Conservation (phyloP, 2,329 filamentous ascomycete genomes). For the Pseudonectria foliicola region DNA sequence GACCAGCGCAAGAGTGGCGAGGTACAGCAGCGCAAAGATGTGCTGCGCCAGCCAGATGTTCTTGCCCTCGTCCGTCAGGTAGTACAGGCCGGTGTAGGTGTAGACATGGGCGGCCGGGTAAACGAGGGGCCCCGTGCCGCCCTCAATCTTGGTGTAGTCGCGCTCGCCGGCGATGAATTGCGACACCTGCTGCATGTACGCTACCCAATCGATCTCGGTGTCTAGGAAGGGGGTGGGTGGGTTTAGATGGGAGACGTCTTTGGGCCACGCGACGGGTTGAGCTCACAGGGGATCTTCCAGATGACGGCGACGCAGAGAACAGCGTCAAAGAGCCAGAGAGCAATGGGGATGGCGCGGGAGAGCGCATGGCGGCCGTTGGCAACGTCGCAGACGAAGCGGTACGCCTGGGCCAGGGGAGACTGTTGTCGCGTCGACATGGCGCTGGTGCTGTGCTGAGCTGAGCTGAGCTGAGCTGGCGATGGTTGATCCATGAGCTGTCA, state of each 20-base stretch:
- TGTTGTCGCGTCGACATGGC: slow-evolving; percentile 22
- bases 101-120: slow-evolving; percentile 94
- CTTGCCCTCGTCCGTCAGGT: slow-evolving; percentile 66
- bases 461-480: too few species aligned
- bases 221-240: slow-evolving; percentile 40
- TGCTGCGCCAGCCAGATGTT: slow-evolving; percentile 77
- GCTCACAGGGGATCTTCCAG: slow-evolving; percentile 74
- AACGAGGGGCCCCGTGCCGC: slow-evolving; percentile 85
- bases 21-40: slow-evolving; percentile 74
- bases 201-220: slow-evolving; percentile 95
- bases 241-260: slow-evolving; percentile 1
- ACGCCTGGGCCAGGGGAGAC: slow-evolving; percentile 20
- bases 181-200: slow-evolving; percentile 90
- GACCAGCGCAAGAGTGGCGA: slow-evolving; percentile 67
- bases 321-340: slow-evolving; percentile 64
- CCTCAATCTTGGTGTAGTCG: slow-evolving; percentile 79
- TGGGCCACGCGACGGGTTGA: not conserved
- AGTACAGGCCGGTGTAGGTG: slow-evolving; percentile 74
- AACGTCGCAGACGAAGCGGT: slow-evolving; percentile 33
- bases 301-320: slow-evolving; percentile 68
- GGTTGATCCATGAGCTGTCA: too few species aligned
- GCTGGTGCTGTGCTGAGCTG: slow-evolving; percentile 6
- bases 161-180: slow-evolving; percentile 78
- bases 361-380: slow-evolving; percentile 42
- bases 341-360: slow-evolving; percentile 45